Evolutionary conservation across 2,329 filamentous ascomycete species (phyloP).

Genomic region (Periconia macrospinosa): DNA sequence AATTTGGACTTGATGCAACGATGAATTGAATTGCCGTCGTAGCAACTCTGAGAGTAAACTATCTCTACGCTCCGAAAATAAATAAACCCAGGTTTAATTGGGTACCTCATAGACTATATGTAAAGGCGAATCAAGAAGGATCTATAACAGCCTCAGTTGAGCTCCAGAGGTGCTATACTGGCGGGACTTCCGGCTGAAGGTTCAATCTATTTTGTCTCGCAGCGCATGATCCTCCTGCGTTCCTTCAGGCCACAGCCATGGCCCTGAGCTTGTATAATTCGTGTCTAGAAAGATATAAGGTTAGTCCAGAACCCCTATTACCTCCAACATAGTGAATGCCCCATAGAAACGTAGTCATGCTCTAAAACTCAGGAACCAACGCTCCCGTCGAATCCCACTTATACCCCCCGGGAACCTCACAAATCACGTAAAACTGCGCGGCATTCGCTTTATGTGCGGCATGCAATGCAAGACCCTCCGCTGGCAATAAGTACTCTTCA

Average conservation of each 20-base stretch:
- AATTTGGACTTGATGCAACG: no score
- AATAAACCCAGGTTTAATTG: no score
- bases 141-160: no score
- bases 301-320: no score
- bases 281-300: constrained; percentile 3
- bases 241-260: constrained; percentile 21
- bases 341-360: constrained; percentile 1
- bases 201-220: constrained; percentile 1
- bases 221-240: constrained; percentile 15
- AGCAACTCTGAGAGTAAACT: no score
- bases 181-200: no score
- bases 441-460: constrained; percentile 22
- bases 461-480: constrained; percentile 42
- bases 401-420: constrained; percentile 47
- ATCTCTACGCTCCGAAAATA: no score
- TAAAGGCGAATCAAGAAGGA: no score
- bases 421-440: constrained; percentile 48
- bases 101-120: no score
- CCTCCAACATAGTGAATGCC: not conserved
- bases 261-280: constrained; percentile 30
- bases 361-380: constrained; percentile 34
- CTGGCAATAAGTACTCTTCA: constrained; percentile 49
- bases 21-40: no score
- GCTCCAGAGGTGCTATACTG: no score
- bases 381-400: constrained; percentile 25